Evolutionary conservation across 345 rosid genomes (phyloP), one percentile per base, ranked within the genome.

Genomic region (Murraya koenigii): DNA sequence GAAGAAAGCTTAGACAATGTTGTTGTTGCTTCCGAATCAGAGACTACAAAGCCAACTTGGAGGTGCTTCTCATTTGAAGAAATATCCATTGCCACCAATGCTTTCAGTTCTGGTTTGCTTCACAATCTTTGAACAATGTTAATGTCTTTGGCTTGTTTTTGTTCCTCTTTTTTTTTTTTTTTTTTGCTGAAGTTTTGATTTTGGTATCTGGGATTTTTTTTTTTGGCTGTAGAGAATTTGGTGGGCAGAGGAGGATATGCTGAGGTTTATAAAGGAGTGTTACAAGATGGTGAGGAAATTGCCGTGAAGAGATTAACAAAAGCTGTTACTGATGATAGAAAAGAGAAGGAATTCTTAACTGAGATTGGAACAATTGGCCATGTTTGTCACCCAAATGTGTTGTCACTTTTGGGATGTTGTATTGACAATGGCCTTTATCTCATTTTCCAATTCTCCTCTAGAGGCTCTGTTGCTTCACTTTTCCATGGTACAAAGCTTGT

Each of bases 341-440:
- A 91, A 87, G 97, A 87, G 82, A 94, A 90, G 81, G 97, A 94
- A 58, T 96, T 96, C 75, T 81, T 96, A 74, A 91, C 91, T 62
- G 99, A 96, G 86, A 96, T 94, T 77, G 98, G 99, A 38, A 94
- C 98, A 6, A 90, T 96, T 2, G 97, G 98, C 32, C 99, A 96
- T 85, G 99, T 88, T 10, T 88, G 78, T 28, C 98, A 96, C 72
- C 94, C 90, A 41, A 96, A 94, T 78, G 97, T 94, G 17, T 61
- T 89, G 80, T 78, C 97, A 56, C 87, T 96, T 38, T 71, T 91
- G 69, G 99, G 99, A 58, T 96, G 98, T 76, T 96, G 99, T 78
- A 83, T 90, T 72, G 97, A 94, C 78, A 90, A 87, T 86, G 97
- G 98, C 47, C 98, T 94, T 67, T 90, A 88, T 85, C 95, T 96